phyloP scores from a whole-genome alignment of 306 rosid genomes.

The Cajanus cajan region DNA sequence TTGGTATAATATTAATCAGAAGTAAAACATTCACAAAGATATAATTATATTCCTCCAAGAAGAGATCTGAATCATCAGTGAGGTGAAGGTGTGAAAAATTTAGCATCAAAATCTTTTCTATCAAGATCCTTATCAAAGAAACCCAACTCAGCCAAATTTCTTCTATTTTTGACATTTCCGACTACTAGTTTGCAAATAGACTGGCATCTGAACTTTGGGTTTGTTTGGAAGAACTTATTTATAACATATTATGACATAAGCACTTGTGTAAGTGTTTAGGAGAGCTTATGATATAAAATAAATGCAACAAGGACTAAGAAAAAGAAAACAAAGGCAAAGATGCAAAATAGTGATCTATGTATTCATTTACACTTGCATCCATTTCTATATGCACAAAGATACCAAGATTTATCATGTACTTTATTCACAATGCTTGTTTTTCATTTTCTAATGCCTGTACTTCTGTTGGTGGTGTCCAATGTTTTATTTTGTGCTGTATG shows the following conservation, averaged over 20 bases:
- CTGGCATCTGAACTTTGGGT: neutral
- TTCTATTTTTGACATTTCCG: neutral
- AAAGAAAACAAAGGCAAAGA: neutral
- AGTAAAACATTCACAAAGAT: neutral
- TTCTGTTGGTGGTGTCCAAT: neutral
- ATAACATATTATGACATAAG: too few species aligned
- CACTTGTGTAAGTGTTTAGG: too few species aligned
- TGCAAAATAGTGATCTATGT: neutral
- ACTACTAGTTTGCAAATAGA: neutral
- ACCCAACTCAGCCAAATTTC: neutral
- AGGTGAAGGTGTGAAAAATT: too few species aligned
- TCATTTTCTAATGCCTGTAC: neutral
- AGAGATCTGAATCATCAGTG: neutral
- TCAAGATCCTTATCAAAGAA: too few species aligned
- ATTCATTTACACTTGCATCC: neutral
- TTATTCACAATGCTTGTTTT: slow-evolving; percentile 1
- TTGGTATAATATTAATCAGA: neutral
- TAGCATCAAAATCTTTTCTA: neutral
- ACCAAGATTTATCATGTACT: neutral
- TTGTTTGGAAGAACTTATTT: too few species aligned
- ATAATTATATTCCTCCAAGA: neutral
- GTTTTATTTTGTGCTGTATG: neutral
- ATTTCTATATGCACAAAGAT: slow-evolving; percentile 6
- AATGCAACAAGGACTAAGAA: neutral
- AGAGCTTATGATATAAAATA: neutral